Evolutionary conservation across 2,329 filamentous ascomycete species (phyloP).

Genomic region (Aspergillus fijiensis): DNA sequence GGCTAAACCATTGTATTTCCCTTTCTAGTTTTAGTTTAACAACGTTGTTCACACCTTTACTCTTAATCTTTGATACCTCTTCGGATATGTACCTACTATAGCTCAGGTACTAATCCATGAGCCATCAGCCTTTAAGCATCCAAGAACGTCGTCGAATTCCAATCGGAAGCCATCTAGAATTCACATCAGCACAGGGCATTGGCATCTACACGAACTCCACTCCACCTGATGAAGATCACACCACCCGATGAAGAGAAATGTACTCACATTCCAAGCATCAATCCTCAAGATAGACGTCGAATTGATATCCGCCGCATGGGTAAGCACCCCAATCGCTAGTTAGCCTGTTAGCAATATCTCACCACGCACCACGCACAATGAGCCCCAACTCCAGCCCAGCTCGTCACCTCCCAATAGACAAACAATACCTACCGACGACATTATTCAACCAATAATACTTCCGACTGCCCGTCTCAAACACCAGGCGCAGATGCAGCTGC

Average conservation of each 20-base stretch:
- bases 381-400: background rate
- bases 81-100: too few relatives aligned
- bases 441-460: constrained; percentile 32
- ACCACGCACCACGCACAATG: too few relatives aligned
- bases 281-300: constrained; percentile 19
- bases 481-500: constrained; percentile 23
- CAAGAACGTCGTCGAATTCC: constrained; percentile 19
- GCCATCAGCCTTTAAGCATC: background rate
- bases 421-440: constrained; percentile 21
- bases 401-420: background rate
- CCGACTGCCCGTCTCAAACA: constrained; percentile 25
- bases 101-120: background rate
- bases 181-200: background rate
- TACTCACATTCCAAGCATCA: constrained; percentile 30
- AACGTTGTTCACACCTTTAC: too few relatives aligned
- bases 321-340: constrained; percentile 25
- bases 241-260: background rate
- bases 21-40: too few relatives aligned
- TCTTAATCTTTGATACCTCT: too few relatives aligned
- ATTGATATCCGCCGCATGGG: constrained; percentile 6
- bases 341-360: too few relatives aligned
- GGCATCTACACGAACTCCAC: too few relatives aligned
- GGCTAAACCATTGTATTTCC: too few relatives aligned
- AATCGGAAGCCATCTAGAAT: constrained; percentile 22
- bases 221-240: background rate